Percentiles rank a stretch among this genome's conserved stretches.
These are phyloP conservation scores for Calycina marina DNA, from an alignment of 2,329 filamentous ascomycete genomes.

Conservation along the genomic window DNA sequence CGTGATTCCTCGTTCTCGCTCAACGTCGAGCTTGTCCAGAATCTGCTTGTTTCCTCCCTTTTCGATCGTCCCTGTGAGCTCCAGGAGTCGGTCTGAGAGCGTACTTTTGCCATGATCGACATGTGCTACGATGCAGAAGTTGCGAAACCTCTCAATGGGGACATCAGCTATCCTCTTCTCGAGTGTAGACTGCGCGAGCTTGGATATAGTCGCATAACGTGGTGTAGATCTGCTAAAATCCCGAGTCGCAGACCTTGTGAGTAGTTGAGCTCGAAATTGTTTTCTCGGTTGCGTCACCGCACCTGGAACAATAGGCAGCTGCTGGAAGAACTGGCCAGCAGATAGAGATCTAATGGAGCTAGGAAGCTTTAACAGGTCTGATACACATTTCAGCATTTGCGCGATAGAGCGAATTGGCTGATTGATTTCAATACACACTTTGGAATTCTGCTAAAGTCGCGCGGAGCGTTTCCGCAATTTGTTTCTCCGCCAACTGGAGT, in stretches of 20 bases:
- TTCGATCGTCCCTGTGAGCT: constrained; percentile 85
- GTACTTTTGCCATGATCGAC: constrained; percentile 99
- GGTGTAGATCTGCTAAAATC: constrained; percentile 19
- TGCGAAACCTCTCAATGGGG: constrained; percentile 68
- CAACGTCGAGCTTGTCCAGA: constrained; percentile 91
- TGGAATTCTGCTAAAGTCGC: too few species aligned
- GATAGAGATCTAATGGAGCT: constrained; percentile 19
- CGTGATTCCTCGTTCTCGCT: constrained; percentile 89
- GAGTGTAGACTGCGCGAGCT: constrained; percentile 26
- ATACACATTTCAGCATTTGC: constrained; percentile 24
- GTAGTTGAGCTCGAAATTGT: too few species aligned
- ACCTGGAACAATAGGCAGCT: too few species aligned
- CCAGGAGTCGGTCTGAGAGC: constrained; percentile 78
- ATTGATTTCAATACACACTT: too few species aligned
- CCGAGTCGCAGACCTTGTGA: too few species aligned
- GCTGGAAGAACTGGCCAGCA: constrained; percentile 15
- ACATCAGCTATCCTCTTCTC: constrained; percentile 55
- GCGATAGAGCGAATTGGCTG: too few species aligned
- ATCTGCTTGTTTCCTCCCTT: constrained; percentile 86
- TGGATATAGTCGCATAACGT: constrained; percentile 18
- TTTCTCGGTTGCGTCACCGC: too few species aligned
- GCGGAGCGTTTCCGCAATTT: too few species aligned
- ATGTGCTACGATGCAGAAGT: constrained; percentile 98
- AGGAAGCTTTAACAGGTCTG: constrained; percentile 21
- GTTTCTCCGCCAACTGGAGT: too few species aligned